phyloP scores from a whole-genome alignment of 139 green algal genomes.

The Chlamydomonas schloesseri region DNA sequence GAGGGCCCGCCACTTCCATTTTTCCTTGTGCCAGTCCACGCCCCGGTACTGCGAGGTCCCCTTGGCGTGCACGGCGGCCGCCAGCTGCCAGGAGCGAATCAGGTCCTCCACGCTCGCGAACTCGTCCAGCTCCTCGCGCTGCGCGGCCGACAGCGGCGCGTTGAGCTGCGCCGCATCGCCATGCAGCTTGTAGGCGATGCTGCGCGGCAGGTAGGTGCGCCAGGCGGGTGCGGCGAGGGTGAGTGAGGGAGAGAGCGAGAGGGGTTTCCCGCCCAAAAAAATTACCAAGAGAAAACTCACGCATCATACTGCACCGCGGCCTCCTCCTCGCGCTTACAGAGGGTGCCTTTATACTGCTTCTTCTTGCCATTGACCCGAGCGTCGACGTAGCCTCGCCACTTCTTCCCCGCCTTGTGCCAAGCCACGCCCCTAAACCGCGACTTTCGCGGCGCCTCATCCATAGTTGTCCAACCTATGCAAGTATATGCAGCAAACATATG shows the following conservation, averaged over 20 bases:
- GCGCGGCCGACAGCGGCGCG: conserved; percentile 12
- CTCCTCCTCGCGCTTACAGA: background rate
- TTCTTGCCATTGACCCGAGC: background rate
- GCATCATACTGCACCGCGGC: conserved; percentile 10
- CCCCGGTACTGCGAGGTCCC: conserved; percentile 2
- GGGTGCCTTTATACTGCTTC: background rate
- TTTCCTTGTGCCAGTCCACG: conserved; percentile 7
- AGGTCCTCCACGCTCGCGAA: conserved; percentile 8
- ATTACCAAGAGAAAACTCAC: background rate
- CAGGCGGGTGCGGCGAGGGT: background rate
- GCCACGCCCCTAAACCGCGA: background rate
- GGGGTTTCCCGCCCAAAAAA: background rate
- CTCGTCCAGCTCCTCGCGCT: conserved; percentile 5
- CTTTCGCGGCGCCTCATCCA: background rate
- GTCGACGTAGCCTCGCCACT: background rate
- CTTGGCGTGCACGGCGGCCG: background rate
- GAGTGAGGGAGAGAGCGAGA: no score
- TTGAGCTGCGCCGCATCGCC: conserved; percentile 5
- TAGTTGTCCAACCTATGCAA: no score
- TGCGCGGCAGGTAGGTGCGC: background rate
- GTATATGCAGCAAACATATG: background rate
- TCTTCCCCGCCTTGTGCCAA: background rate
- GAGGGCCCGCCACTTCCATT: background rate
- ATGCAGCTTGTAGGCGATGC: conserved; percentile 8
- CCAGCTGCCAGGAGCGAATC: background rate